Evolutionary conservation across 2,329 filamentous ascomycete species (phyloP), one percentile per base, ranked within the genome.

Genomic region (Grosmannia clavigera): DNA sequence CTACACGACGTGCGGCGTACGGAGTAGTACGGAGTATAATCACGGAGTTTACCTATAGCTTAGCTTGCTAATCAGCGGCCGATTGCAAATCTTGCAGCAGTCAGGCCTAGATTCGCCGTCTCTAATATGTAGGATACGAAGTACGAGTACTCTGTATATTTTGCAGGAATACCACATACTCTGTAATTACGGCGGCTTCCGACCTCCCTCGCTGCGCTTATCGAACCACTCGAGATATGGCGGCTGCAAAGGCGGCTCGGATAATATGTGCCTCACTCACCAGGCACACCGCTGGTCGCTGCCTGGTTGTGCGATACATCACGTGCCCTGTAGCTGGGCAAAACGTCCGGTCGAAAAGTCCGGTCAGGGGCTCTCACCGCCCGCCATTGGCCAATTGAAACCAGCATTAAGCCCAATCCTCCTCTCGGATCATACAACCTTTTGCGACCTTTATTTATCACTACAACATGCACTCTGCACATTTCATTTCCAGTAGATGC

Each of bases 331-430:
- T 25, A 11, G 40, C 19, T 29, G 29, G 38, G 9, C 19, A 25
- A 22, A 55, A 48, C 16, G 19, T 57, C 38, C 55, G 54, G 46
- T 52, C 35, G 29, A 40, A 10, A 46, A 40, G 33, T 56, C 46
- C 51, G 38, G 29, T 63, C 62, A 64, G 62, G 62, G 62, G 62
- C 61, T 61, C 50, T 29, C 38, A 29, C 40, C 27, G 33, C 38
- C 11, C n/a, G 0, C 53, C 27, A 62, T 64, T 64, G 61, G 61
- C 58, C 61, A 64, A 62, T 61, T 33, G 22, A 14, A 31, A 12
- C 11, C 19, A 5, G 22, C 53, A 6, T 40, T 25, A 27, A 35
- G 19, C 31, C 31, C 52, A 31, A 55, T 31, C 52, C 43, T 22
- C 19, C 43, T n/a, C 16, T 22, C 43, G 43, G 3, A 46, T 46